These are phyloP conservation scores for Tuber brumale DNA, from an alignment of 495 filamentous ascomycete genomes.

Conservation along the genomic window DNA sequence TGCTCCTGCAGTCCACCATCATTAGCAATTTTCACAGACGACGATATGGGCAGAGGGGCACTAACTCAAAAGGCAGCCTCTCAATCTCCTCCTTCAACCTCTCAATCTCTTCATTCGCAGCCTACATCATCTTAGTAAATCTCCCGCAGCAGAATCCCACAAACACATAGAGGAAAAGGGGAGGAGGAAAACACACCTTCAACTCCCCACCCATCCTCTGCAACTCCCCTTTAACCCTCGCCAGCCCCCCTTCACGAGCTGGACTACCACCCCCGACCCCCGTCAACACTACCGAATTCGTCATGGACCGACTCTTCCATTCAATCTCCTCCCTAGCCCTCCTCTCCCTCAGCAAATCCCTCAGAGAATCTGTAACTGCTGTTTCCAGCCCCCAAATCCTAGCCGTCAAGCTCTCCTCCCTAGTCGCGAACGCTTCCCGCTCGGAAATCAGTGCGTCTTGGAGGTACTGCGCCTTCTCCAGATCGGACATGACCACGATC, in stretches of 20 bases:
- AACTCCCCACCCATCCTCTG: constrained; percentile 22
- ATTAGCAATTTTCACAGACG: not conserved
- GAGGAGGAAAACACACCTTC: constrained; percentile 15
- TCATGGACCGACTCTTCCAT: constrained; percentile 26
- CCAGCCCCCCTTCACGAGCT: constrained; percentile 10
- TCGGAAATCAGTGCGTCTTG: constrained; percentile 18
- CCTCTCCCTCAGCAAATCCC: constrained; percentile 25
- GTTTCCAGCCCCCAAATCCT: constrained; percentile 24
- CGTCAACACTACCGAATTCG: constrained; percentile 3
- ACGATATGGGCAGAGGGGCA: not conserved
- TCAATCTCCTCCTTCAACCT: constrained; percentile 17
- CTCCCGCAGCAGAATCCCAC: not conserved
- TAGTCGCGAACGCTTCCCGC: constrained; percentile 20
- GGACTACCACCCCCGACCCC: not conserved
- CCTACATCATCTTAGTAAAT: not conserved
- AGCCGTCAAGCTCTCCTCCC: constrained; percentile 25
- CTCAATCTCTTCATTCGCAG: constrained; percentile 22
- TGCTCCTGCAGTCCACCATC: not conserved
- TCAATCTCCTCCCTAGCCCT: constrained; percentile 30
- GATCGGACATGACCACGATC: not conserved
- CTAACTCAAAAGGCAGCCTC: constrained; percentile 23
- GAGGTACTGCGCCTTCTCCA: constrained; percentile 12
- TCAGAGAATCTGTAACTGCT: constrained; percentile 28
- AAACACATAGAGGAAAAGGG: not conserved
- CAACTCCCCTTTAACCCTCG: constrained; percentile 7